Evolutionary conservation across 163 green algal species (phyloP), one percentile per base, ranked within the genome.

Genomic region (Volvox carteri): DNA sequence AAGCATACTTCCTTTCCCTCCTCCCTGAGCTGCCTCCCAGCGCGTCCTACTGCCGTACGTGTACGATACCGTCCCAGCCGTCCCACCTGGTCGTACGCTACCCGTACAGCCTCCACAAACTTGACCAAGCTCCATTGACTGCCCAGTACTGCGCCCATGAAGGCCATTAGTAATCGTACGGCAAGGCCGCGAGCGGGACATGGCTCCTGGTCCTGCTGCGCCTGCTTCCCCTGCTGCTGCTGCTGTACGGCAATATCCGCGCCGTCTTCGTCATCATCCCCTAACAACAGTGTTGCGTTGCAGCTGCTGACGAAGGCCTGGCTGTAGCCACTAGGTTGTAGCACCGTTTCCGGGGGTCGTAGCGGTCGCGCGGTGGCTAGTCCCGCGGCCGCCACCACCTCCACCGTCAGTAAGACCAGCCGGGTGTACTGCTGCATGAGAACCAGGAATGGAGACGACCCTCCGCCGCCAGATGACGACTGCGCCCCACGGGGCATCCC

Each of bases 361-460:
- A 95, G 76, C n/a, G 86, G 46, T 21, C 89, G 52, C 0, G 65
- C 30, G 5, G 89, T 95, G 18, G 84, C 52, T n/a, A 96, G 72
- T 1, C 87, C 73, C 48, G 84, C 70, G 33, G 76, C 88, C 5
- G 80, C 80, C 21, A 91, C 83, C 35, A 96, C 93, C 83, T 97
- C 94, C 8, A 96, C 35, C 0, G 94, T 94, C 39, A 97, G 90
- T 42, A 97, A 85, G 8, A 96, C 91, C 35, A 95, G 92, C 0
- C 91, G 90, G 6, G 92, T 92, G 93, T 95, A 94, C 62, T 94
- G 91, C 83, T 95, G 93, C 93, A 95, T 94, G 12, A 92, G 67
- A 33, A 74, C 16, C 35, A 88, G 68, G 83, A 88, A 88, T 14
- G 83, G 68, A 42, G 80, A 87, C 21, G 83, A 50, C 16, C 46